phyloP scores from a whole-genome alignment of 78 protist genomes.

The Diacronema lutheri region DNA sequence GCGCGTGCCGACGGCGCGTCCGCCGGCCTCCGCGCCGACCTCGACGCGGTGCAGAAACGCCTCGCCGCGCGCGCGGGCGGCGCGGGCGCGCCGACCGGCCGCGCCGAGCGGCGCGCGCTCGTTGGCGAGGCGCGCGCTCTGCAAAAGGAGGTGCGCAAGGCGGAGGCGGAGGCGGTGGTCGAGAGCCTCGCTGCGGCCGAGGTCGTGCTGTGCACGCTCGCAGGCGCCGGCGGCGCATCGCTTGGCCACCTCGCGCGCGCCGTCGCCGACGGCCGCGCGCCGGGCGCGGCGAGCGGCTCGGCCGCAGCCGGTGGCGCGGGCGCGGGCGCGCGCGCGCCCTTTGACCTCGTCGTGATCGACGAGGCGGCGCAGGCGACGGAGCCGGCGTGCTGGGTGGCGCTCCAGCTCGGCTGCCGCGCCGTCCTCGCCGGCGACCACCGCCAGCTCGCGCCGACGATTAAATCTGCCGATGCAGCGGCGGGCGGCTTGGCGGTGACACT shows the following conservation, averaged over 20 bases:
- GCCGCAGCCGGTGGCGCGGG: background rate
- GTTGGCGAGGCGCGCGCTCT: too few relatives aligned
- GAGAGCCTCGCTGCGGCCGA: constrained; percentile 27
- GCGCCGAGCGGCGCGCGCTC: too few relatives aligned
- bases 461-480: constrained; percentile 58
- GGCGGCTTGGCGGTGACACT: constrained; percentile 60
- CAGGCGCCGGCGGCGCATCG: background rate
- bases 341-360: constrained; percentile 54
- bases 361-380: constrained; percentile 75
- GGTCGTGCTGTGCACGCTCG: constrained; percentile 39
- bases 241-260: background rate
- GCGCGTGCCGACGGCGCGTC: too few relatives aligned
- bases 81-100: too few relatives aligned
- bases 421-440: constrained; percentile 68
- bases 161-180: background rate
- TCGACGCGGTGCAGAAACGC: too few relatives aligned
- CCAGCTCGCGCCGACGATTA: constrained; percentile 85
- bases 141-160: background rate
- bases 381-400: constrained; percentile 80
- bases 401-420: constrained; percentile 45
- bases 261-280: background rate
- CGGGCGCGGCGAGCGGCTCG: background rate
- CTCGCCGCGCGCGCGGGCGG: too few relatives aligned
- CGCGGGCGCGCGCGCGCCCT: background rate
- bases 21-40: too few relatives aligned